Base-by-base conservation (phyloP, 2,329 filamentous ascomycete species). In the Stenocarpella maydis region DNA sequence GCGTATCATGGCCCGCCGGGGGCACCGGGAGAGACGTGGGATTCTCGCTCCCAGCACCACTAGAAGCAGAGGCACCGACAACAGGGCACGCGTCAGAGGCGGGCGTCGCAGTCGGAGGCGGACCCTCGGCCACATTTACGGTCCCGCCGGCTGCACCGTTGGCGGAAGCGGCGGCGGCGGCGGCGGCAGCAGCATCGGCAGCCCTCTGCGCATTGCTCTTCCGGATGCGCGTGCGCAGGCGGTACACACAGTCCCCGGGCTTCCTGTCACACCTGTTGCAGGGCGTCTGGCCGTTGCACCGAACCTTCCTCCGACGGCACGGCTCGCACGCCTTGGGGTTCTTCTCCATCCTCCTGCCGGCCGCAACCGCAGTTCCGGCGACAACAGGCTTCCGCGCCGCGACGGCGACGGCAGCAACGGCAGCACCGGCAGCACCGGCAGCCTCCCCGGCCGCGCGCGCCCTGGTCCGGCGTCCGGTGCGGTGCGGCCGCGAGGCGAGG, bases 291-390 rank as follows among this genome's bases (percentile, higher is more conserved):
- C 71, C 71, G 43, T 72, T 65, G 66, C 71, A 72, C 21, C 71
- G 69, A 34, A 72, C 60, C 69, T 72, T 72, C 21, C 69, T 54
- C 58, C 68, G 50, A 53, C 71, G 68, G 43, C 71, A 72, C 15
- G 68, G 68, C 69, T 72, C 68, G 52, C 71, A 72, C 6, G 71
- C 71, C 65, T 72, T 72, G 14, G 71, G 70, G 45, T 71, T 71
- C 70, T 71, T 71, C 70, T 71, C 70, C 70, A 71, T 71, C 26
- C 34, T 31, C 39, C 52, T 37, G 6, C 34, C 34, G 6, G 34
- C 34, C 2, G 34, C 34, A 12, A 10, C 34, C 2, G 34, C 34
- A 37, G 34, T 37, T 2, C 34, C 34, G 34, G 34, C 9, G 10
- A 12, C 34, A 12, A 12, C 34, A 12, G 34, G 6, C 5, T 7